Evolutionary conservation across 192 early-diverging fungal genomes (phyloP).

Genomic region (Coemansia sp.): DNA sequence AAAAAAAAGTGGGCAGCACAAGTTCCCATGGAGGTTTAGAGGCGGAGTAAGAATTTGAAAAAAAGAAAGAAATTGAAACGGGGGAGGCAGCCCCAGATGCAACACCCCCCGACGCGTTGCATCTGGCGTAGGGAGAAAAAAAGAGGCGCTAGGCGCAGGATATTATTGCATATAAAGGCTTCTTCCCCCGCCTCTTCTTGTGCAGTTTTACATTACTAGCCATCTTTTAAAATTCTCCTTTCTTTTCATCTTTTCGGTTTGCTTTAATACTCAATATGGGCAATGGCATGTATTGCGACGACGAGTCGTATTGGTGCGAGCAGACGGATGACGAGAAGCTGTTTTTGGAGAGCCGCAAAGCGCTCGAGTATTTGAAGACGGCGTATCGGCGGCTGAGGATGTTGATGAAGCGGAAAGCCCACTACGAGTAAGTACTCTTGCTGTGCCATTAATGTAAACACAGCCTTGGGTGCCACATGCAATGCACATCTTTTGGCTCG

Average conservation of each 20-base stretch:
- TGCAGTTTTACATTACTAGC: background rate
- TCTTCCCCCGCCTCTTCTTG: background rate
- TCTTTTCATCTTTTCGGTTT: background rate
- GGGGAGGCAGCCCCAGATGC: too few relatives aligned
- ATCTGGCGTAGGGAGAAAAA: constrained; percentile 1
- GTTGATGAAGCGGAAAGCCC: constrained; percentile 20
- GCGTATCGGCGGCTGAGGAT: constrained; percentile 26
- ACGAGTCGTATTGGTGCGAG: constrained; percentile 21
- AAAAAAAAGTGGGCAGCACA: too few relatives aligned
- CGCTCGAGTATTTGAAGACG: constrained; percentile 30
- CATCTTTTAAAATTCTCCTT: background rate
- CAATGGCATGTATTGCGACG: constrained; percentile 45
- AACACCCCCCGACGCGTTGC: background rate
- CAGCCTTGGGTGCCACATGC: background rate
- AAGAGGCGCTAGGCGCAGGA: constrained; percentile 15
- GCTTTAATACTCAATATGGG: constrained; percentile 18
- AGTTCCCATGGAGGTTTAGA: too few relatives aligned
- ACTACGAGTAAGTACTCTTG: constrained; percentile 36
- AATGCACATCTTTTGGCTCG: background rate
- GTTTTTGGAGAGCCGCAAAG: constrained; percentile 27
- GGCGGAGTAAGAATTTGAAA: too few relatives aligned
- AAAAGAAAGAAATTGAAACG: too few relatives aligned
- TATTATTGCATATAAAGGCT: constrained; percentile 3
- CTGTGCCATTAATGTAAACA: background rate
- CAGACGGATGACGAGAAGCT: constrained; percentile 22